Evolutionary conservation across 1,284 basidiomycete genomes (phyloP).

Genomic region (Irpex sp.): DNA sequence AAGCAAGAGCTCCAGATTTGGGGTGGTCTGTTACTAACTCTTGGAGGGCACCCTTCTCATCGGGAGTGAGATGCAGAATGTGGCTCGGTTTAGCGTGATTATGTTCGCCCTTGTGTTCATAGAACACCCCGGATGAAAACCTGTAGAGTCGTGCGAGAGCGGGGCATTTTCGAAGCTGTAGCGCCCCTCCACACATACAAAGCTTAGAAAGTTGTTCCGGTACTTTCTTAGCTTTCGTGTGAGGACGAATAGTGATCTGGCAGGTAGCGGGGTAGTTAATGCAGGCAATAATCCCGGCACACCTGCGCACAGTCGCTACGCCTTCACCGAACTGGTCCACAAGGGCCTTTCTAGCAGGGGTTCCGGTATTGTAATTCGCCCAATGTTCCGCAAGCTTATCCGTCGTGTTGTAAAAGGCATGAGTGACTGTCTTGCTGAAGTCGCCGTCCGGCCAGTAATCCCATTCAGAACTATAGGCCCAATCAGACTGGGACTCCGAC

Average conservation of each 20-base stretch:
- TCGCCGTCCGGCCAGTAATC: background rate
- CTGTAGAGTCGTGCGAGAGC: background rate
- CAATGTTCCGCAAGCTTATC: background rate
- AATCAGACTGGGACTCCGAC: too few relatives aligned
- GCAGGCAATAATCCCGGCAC: background rate
- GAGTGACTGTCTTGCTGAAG: background rate
- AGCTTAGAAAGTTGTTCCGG: background rate
- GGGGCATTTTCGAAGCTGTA: background rate
- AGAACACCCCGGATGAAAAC: background rate
- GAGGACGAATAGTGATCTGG: background rate
- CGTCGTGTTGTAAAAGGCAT: background rate
- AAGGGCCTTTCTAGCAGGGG: background rate
- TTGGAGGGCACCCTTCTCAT: background rate
- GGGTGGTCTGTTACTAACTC: conserved; percentile 3
- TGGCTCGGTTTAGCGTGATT: background rate
- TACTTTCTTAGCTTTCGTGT: background rate
- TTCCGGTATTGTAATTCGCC: background rate
- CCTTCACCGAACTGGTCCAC: background rate
- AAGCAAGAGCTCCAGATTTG: conserved; percentile 5
- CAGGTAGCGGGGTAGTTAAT: background rate
- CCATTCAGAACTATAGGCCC: background rate
- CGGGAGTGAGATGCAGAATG: background rate
- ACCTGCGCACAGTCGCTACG: background rate
- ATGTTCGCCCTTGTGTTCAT: background rate
- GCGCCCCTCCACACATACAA: background rate